phyloP scores from a whole-genome alignment of 352 stramenopile genomes.

The Phytophthora agathidicida region DNA sequence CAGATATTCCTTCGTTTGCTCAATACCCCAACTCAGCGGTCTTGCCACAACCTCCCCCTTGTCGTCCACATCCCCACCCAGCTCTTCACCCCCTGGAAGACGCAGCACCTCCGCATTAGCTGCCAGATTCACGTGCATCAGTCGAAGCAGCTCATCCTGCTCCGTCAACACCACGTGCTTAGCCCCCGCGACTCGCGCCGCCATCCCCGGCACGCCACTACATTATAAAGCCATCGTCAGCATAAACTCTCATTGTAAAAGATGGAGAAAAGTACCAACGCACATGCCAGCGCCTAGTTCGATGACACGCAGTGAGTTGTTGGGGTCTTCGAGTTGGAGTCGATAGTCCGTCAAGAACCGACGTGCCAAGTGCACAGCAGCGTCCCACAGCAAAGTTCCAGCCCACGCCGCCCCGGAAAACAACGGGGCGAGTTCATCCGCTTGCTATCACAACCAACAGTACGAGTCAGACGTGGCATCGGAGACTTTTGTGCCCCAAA shows the following conservation, averaged over 20 bases:
- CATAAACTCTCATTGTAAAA: neutral
- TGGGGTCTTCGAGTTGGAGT: constrained; percentile 32
- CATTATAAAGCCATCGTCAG: neutral
- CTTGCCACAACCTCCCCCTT: constrained; percentile 54
- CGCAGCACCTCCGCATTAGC: constrained; percentile 51
- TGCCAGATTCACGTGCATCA: constrained; percentile 80
- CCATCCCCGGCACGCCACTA: constrained; percentile 93
- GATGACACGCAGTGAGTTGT: constrained; percentile 55
- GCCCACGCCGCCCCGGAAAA: constrained; percentile 95
- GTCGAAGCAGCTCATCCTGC: constrained; percentile 87
- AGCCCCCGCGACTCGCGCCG: constrained; percentile 79
- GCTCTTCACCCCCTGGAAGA: constrained; percentile 20
- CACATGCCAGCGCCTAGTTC: constrained; percentile 88
- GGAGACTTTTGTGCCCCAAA: too few species aligned
- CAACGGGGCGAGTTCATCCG: constrained; percentile 90
- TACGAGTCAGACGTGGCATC: constrained; percentile 25
- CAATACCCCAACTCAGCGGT: constrained; percentile 81
- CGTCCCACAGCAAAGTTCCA: constrained; percentile 91
- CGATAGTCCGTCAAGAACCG: constrained; percentile 62
- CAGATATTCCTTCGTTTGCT: constrained; percentile 71
- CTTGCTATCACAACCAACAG: constrained; percentile 43
- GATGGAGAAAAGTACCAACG: constrained; percentile 19
- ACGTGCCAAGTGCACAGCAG: constrained; percentile 69
- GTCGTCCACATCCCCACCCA: constrained; percentile 18
- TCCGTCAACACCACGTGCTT: constrained; percentile 92